phyloP scores from a whole-genome alignment of 164 flowering plant genomes.

The Aristolochia californica region DNA sequence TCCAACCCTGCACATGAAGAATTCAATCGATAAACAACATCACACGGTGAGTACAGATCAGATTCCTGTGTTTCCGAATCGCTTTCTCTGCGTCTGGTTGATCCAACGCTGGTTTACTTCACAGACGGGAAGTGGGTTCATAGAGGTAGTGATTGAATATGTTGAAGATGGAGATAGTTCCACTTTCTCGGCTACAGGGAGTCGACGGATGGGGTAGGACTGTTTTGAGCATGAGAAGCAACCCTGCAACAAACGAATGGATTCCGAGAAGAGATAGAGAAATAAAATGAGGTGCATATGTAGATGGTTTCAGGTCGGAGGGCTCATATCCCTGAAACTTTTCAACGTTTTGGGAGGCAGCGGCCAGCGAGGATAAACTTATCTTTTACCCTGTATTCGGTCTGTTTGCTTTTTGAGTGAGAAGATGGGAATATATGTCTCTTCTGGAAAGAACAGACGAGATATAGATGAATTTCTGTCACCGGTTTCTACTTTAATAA shows the following conservation, averaged over 20 bases:
- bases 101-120: too few relatives aligned
- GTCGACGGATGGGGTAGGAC: neutral
- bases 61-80: neutral
- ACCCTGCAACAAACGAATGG: conserved; percentile 46
- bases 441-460: too few relatives aligned
- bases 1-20: conserved; percentile 25
- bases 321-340: neutral
- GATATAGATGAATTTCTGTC: too few relatives aligned
- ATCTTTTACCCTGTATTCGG: too few relatives aligned
- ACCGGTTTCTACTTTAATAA: too few relatives aligned
- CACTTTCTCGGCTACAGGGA: conserved; percentile 7
- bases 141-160: conserved; percentile 13
- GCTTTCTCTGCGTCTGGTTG: neutral
- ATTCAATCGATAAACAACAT: conserved; percentile 52
- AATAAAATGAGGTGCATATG: neutral
- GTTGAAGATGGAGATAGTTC: conserved; percentile 17
- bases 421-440: too few relatives aligned
- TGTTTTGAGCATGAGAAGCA: conserved; percentile 7
- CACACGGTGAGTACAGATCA: conserved; percentile 31
- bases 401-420: too few relatives aligned
- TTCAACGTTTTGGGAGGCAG: too few relatives aligned
- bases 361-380: too few relatives aligned
- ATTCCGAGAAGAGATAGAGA: conserved; percentile 15
- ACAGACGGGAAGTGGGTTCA: conserved; percentile 64
- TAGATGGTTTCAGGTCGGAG: conserved; percentile 7